Percentiles rank a stretch among this genome's conserved stretches.
These are phyloP conservation scores for Wickerhamomyces bisporus DNA, from an alignment of 805 yeast genomes.

Conservation along the genomic window DNA sequence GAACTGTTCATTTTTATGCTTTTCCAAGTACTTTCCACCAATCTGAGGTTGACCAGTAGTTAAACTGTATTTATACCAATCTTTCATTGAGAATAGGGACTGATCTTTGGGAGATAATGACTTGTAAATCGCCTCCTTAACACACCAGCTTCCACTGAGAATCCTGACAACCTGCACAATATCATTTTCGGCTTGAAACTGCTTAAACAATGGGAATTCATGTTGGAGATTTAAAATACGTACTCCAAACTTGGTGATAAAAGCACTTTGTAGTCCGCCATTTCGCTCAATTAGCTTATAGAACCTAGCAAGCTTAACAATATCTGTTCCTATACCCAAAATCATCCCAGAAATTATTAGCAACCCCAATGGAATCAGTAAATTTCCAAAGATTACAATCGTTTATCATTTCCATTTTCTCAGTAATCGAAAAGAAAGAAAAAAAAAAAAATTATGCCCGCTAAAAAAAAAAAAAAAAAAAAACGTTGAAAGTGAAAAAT, in stretches of 20 bases:
- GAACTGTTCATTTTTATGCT: conserved; percentile 38
- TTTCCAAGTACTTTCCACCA: conserved; percentile 26
- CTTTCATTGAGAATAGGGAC: conserved; percentile 43
- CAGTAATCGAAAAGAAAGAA: background rate
- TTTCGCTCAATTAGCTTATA: conserved; percentile 32
- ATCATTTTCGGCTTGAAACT: conserved; percentile 15
- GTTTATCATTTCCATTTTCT: background rate
- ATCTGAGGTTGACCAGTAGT: conserved; percentile 41
- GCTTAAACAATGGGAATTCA: conserved; percentile 34
- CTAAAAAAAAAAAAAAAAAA: no score
- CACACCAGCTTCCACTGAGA: conserved; percentile 63
- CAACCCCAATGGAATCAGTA: no score
- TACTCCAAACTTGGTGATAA: conserved; percentile 34
- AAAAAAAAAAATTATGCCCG: background rate
- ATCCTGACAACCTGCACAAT: conserved; percentile 26
- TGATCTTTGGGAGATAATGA: conserved; percentile 48
- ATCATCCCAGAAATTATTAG: no score
- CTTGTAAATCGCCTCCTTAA: conserved; percentile 71
- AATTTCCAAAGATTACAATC: no score
- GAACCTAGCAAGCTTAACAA: conserved; percentile 45
- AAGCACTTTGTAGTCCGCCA: conserved; percentile 21
- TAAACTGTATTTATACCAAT: conserved; percentile 51
- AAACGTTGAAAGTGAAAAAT: no score
- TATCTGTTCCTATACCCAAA: conserved; percentile 54
- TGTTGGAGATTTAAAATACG: conserved; percentile 45